phyloP scores from a whole-genome alignment of 106 monocot genomes.

The Gastrodia elata region DNA sequence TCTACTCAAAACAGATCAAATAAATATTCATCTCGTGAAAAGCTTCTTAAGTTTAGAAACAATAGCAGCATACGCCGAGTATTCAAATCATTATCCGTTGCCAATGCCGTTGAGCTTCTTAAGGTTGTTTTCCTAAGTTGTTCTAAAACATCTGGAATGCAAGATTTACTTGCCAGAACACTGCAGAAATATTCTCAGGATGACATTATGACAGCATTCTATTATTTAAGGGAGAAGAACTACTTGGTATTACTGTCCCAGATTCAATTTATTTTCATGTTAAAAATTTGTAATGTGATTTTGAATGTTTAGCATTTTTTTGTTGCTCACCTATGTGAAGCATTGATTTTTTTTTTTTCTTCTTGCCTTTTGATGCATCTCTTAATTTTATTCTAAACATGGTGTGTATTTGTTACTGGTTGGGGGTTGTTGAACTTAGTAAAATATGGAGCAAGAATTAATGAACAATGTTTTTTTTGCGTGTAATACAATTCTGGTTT shows the following conservation, averaged over 20 bases:
- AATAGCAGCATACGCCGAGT: slow-evolving; percentile 27
- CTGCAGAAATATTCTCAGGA: slow-evolving; percentile 51
- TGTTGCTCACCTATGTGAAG: background rate
- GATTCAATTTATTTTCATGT: background rate
- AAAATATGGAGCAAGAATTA: background rate
- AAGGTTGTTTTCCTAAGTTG: slow-evolving; percentile 66
- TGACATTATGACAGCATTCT: slow-evolving; percentile 65
- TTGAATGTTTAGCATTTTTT: background rate
- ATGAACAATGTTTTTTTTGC: too few species aligned
- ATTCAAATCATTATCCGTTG: slow-evolving; percentile 43
- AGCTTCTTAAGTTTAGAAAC: slow-evolving; percentile 23
- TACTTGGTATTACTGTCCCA: slow-evolving; percentile 44
- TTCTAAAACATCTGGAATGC: slow-evolving; percentile 39
- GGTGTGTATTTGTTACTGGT: background rate
- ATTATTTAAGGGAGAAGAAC: slow-evolving; percentile 54
- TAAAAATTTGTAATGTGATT: slow-evolving; percentile 1
- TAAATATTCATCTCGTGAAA: slow-evolving; percentile 24
- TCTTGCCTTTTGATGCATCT: background rate
- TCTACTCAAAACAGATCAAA: slow-evolving; percentile 17
- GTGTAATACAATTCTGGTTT: too few species aligned
- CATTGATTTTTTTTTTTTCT: background rate
- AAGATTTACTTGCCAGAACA: slow-evolving; percentile 44
- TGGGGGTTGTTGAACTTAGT: background rate
- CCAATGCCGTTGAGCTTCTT: slow-evolving; percentile 85
- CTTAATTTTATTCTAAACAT: background rate